Conservation (phyloP, 306 rosid species). For the Prosopis cineraria region DNA sequence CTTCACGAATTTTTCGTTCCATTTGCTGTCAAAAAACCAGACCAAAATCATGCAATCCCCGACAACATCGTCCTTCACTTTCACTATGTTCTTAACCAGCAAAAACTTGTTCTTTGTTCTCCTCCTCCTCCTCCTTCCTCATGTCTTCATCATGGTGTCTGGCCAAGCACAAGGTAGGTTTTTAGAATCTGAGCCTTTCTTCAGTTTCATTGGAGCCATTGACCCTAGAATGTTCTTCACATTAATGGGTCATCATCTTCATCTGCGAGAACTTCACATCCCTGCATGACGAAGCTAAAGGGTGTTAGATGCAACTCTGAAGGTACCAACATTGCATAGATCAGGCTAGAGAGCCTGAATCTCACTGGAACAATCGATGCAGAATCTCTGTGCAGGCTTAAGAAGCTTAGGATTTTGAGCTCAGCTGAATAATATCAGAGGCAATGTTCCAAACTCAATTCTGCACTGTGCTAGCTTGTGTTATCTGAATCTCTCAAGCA, state of each 20-base stretch:
- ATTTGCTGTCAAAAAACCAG: neutral
- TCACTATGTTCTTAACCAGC: slow-evolving; percentile 21
- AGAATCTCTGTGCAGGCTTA: slow-evolving; percentile 4
- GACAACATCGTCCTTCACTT: slow-evolving; percentile 3
- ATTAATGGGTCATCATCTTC: no score
- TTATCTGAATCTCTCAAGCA: neutral
- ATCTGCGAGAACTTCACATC: neutral
- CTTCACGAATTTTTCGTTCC: neutral
- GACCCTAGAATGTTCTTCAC: no score
- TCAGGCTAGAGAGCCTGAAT: neutral
- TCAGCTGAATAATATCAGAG: slow-evolving; percentile 18
- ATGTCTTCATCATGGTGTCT: no score
- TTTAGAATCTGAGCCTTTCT: no score
- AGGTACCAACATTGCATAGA: neutral
- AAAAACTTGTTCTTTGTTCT: neutral
- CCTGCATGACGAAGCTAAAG: slow-evolving; percentile 39
- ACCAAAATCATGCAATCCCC: slow-evolving; percentile 32
- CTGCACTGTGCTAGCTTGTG: neutral
- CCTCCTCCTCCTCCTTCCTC: no score
- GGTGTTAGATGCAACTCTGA: slow-evolving; percentile 14
- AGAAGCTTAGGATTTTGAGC: slow-evolving; percentile 2
- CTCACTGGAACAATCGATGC: neutral
- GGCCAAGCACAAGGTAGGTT: no score
- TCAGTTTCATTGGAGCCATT: no score
- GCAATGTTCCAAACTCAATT: neutral